A percentile compares a stretch with the other conserved stretches of the same genome.
These are phyloP conservation scores for Phyllosticta citribraziliensis DNA, from an alignment of 2,329 filamentous ascomycete species.

Conservation along the genomic window DNA sequence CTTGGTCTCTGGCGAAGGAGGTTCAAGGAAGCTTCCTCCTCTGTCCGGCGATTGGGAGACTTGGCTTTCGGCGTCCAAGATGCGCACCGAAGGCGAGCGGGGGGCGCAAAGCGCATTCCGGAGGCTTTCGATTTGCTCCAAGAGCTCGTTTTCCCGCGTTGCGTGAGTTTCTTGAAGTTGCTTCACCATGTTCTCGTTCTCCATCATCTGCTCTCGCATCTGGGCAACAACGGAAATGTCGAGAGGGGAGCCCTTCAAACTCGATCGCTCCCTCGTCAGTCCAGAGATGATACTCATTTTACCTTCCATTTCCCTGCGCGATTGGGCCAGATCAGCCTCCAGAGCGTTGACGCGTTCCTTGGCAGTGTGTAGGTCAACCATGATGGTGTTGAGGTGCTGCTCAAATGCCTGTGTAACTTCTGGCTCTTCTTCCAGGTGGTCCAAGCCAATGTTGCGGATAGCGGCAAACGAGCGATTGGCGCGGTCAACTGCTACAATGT, in stretches of 20 bases:
- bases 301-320: constrained; percentile 92
- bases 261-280: constrained; percentile 83
- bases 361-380: constrained; percentile 80
- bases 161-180: constrained; percentile 63
- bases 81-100: constrained; percentile 10
- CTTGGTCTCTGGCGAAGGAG: constrained; percentile 20
- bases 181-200: constrained; percentile 70
- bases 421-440: constrained; percentile 72
- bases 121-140: constrained; percentile 59
- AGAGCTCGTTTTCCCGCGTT: constrained; percentile 65
- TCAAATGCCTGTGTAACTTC: constrained; percentile 90
- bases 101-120: constrained; percentile 42
- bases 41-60: constrained; percentile 12
- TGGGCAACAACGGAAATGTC: constrained; percentile 86
- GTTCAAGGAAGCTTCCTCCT: constrained; percentile 30
- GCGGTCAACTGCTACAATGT: constrained; percentile 75
- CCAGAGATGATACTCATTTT: constrained; percentile 96
- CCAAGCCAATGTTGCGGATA: constrained; percentile 75
- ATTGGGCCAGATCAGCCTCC: constrained; percentile 69
- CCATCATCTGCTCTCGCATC: constrained; percentile 77
- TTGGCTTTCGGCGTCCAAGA: background rate
- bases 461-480: constrained; percentile 86
- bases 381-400: constrained; percentile 78
- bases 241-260: constrained; percentile 72
- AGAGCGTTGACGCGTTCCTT: constrained; percentile 86